These are phyloP conservation scores for Daedaleopsis nitida DNA, from an alignment of 768 basidiomycete species.

Conservation along the genomic window DNA sequence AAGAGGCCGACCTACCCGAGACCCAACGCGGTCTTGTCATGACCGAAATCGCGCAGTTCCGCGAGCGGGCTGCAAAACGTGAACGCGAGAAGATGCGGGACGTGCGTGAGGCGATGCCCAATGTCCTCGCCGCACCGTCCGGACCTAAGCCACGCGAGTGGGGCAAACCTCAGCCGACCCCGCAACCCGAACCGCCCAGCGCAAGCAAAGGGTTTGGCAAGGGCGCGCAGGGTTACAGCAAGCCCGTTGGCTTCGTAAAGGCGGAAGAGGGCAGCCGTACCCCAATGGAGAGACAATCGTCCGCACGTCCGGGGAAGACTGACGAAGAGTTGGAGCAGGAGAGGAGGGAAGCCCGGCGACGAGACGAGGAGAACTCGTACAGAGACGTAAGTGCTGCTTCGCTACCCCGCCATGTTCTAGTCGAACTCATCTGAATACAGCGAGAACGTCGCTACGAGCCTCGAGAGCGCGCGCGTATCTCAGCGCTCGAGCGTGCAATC, in stretches of 20 bases:
- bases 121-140: conserved; percentile 47
- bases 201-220: conserved; percentile 56
- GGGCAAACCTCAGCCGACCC: conserved; percentile 59
- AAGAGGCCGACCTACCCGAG: conserved; percentile 96
- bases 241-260: conserved; percentile 84
- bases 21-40: conserved; percentile 90
- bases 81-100: conserved; percentile 89
- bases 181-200: conserved; percentile 28
- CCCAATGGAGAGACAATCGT: conserved; percentile 31
- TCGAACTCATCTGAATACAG: conserved; percentile 39
- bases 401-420: background rate
- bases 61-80: conserved; percentile 89
- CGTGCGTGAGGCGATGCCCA: conserved; percentile 52
- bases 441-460: conserved; percentile 93
- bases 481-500: conserved; percentile 73
- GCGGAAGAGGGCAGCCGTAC: conserved; percentile 48
- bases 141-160: conserved; percentile 80
- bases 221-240: conserved; percentile 74
- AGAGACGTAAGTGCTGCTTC: conserved; percentile 65
- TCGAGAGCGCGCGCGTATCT: conserved; percentile 81
- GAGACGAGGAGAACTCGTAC: conserved; percentile 85
- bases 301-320: conserved; percentile 43
- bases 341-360: conserved; percentile 68
- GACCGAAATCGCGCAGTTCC: conserved; percentile 94
- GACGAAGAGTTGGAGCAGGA: conserved; percentile 90